Base-by-base conservation (phyloP, 129 eudicot species). In the Flaveria linearis region DNA sequence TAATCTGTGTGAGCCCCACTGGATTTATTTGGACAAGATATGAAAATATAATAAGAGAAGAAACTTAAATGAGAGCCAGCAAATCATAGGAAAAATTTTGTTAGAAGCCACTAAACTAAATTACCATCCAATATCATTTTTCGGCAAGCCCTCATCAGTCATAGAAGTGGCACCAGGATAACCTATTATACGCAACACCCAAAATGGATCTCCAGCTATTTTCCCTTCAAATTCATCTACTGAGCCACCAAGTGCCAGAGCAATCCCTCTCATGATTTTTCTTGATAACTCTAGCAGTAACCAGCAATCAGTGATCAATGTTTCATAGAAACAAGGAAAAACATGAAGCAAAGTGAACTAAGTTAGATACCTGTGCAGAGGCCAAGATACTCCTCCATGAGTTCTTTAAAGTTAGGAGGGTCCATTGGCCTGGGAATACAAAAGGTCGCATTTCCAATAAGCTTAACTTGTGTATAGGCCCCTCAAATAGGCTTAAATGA, bases 1-100 rank as follows among this genome's bases (percentile, higher is more conserved):
- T 91, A 94, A 76, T 94, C 98, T 0, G 98, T 91, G 88, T 94
- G 98, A 50, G 96, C 98, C 79, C 98, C 98, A 73, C 98, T 94
- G 90, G 75, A 77, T 76, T 77, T 41, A 5, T 77, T 81, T 70
- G 30, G 64, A 66, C 64, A 75, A 57, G 60, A 64, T 57, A 63
- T 18, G 57, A 23, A 39, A 84, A 57, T 61, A 81, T 39, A 14
- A 33, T 65, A 68, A 78, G 72, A 66, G 63, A 64, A 68, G 22
- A 47, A 2, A 17, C 47, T 15, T 9, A 60, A 72, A 56, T 68
- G 61, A 83, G 83, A 69, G 71, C 56, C 33, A 33, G 33, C 15
- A 30, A 50, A 49, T 39, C 50, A 68, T 0, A 33, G 68, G 45
- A 78, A 53, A 15, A 30, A 20, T 41, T 7, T 8, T 13, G 50